Evolutionary conservation across 2,329 filamentous ascomycete species (phyloP).

Genomic region (Phyllosticta capitalensis): DNA sequence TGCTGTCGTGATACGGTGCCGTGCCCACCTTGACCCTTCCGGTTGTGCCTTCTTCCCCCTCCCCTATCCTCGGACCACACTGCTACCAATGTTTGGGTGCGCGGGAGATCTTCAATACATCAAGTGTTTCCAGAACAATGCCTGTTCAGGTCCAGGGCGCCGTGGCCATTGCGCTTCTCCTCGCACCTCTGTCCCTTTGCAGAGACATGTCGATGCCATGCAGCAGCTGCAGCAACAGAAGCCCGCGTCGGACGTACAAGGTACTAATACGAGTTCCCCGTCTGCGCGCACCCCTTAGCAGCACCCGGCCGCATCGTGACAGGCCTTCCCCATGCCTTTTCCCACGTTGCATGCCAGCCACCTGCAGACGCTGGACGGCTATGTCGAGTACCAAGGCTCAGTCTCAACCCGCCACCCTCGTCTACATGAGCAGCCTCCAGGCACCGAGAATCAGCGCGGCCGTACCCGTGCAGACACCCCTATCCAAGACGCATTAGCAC

Average conservation of each 20-base stretch:
- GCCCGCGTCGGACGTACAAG: background rate
- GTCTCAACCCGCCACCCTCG: background rate
- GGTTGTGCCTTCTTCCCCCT: background rate
- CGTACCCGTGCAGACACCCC: constrained; percentile 57
- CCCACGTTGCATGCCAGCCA: background rate
- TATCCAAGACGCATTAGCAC: constrained; percentile 23
- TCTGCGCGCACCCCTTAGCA: background rate
- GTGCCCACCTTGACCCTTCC: background rate
- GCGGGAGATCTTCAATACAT: constrained; percentile 9
- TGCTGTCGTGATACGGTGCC: background rate
- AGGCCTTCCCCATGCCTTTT: background rate
- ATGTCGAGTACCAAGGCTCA: background rate
- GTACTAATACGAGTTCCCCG: background rate
- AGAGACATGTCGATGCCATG: background rate
- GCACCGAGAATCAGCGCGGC: constrained; percentile 58
- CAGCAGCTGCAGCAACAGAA: background rate
- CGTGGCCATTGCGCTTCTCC: constrained; percentile 6
- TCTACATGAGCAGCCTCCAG: constrained; percentile 56
- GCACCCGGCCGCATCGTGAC: background rate
- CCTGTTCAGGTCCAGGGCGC: constrained; percentile 6
- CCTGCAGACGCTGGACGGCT: background rate
- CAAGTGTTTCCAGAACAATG: constrained; percentile 7
- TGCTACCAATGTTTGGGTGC: background rate
- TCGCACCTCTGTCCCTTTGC: background rate
- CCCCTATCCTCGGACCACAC: background rate